Evolutionary conservation across 495 filamentous ascomycete species (phyloP).

Genomic region (Podospora fimiseda): DNA sequence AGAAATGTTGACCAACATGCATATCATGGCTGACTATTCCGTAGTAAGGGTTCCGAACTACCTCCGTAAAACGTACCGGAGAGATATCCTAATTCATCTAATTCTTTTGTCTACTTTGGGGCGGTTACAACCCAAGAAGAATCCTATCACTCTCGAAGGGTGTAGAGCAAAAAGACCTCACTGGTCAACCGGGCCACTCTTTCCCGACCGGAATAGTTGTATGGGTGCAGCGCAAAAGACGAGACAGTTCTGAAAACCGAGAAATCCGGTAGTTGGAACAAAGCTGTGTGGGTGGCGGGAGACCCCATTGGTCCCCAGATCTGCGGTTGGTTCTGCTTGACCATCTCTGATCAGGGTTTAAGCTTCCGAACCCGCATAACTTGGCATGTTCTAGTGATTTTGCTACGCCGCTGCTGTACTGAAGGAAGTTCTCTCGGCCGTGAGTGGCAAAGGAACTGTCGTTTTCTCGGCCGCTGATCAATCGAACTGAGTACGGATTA

Average conservation of each 20-base stretch:
- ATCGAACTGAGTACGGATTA: neutral
- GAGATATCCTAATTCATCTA: neutral
- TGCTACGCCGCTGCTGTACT: too few species aligned
- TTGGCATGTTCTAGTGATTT: too few species aligned
- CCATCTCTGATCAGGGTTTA: neutral
- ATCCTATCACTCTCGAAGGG: neutral
- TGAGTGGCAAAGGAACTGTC: neutral
- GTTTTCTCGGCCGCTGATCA: neutral
- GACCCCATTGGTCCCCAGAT: neutral
- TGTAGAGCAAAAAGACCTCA: neutral
- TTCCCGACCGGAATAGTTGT: too few species aligned
- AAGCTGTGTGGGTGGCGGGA: neutral
- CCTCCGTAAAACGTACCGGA: neutral
- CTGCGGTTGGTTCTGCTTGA: neutral
- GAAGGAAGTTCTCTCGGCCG: too few species aligned
- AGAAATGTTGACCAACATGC: neutral
- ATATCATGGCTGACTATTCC: neutral
- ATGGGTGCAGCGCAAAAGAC: too few species aligned
- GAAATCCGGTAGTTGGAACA: neutral
- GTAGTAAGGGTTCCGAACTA: neutral
- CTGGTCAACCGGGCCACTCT: neutral
- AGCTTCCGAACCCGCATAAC: neutral
- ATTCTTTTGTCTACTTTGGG: neutral
- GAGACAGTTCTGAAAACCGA: neutral
- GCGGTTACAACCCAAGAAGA: neutral